Evolutionary conservation across 352 stramenopile genomes (phyloP).

Genomic region (Phytophthora pinifolia): DNA sequence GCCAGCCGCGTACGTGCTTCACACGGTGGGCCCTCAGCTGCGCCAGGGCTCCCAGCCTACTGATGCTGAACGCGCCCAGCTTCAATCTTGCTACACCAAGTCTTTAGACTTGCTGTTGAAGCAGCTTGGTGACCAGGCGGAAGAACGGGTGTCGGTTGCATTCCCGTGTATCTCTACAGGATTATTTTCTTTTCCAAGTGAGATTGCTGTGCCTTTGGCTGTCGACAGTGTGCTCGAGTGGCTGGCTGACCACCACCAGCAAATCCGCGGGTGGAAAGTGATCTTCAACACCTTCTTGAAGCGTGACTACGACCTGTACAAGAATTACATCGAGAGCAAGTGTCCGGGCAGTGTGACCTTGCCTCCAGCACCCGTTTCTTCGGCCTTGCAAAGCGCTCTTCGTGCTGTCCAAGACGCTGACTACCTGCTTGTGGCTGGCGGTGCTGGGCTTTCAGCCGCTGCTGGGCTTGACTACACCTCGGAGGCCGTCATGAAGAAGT

Average conservation of each 20-base stretch:
- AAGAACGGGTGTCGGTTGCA: constrained; percentile 34
- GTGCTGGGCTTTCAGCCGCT: constrained; percentile 51
- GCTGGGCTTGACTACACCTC: constrained; percentile 62
- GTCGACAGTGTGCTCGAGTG: constrained; percentile 51
- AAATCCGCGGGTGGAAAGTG: constrained; percentile 43
- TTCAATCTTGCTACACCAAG: constrained; percentile 51
- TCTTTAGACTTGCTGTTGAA: constrained; percentile 51
- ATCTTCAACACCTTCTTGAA: constrained; percentile 78
- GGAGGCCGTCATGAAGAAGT: constrained; percentile 44
- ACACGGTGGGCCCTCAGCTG: constrained; percentile 65
- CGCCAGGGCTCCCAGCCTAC: constrained; percentile 28
- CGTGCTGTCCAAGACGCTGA: constrained; percentile 22
- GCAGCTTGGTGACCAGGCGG: constrained; percentile 15
- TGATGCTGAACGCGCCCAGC: constrained; percentile 26
- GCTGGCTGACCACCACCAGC: constrained; percentile 38
- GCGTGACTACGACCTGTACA: constrained; percentile 59
- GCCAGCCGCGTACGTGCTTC: constrained; percentile 52
- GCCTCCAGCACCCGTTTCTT: constrained; percentile 10
- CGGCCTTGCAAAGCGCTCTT: constrained; percentile 22
- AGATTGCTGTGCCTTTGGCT: constrained; percentile 47
- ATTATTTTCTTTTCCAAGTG: constrained; percentile 65
- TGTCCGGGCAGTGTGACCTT: constrained; percentile 18
- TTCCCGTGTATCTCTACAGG: constrained; percentile 75
- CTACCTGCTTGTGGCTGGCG: constrained; percentile 39
- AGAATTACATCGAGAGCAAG: constrained; percentile 29